Conservation (phyloP, 1,284 basidiomycete species). For the Paramarasmius palmivorus region DNA sequence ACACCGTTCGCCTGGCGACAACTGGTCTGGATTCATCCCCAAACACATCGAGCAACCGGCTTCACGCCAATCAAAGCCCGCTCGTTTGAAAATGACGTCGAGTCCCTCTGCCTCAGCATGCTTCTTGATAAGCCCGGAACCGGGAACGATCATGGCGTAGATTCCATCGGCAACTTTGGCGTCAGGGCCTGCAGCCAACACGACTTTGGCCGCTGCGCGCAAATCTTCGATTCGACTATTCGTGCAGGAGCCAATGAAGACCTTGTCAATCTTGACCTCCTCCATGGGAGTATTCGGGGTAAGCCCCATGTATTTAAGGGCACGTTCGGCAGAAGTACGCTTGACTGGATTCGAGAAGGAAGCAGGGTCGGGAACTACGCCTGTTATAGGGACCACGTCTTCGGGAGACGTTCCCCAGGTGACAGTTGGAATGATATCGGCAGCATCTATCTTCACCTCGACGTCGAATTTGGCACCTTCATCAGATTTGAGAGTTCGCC, state of each 20-base stretch:
- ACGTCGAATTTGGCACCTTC: slow-evolving; percentile 89
- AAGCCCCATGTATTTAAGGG: slow-evolving; percentile 92
- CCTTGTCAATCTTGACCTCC: slow-evolving; percentile 87
- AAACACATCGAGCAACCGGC: slow-evolving; percentile 98
- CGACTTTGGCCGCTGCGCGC: slow-evolving; percentile 84
- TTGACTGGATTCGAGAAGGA: slow-evolving; percentile 66
- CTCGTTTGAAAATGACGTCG: slow-evolving; percentile 88
- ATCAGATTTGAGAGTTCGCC: slow-evolving; percentile 85
- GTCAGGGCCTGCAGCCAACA: slow-evolving; percentile 73
- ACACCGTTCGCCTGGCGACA: slow-evolving; percentile 88
- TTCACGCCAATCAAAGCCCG: slow-evolving; percentile 97
- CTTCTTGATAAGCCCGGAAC: slow-evolving; percentile 92
- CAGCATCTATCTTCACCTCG: slow-evolving; percentile 83
- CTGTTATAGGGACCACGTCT: slow-evolving; percentile 88
- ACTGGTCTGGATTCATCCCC: slow-evolving; percentile 97
- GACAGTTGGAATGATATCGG: slow-evolving; percentile 92
- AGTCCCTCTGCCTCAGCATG: slow-evolving; percentile 95
- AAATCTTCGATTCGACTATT: slow-evolving; percentile 97
- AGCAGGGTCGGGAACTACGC: slow-evolving; percentile 81
- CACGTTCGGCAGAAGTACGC: slow-evolving; percentile 76
- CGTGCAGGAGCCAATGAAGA: slow-evolving; percentile 97
- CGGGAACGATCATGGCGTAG: slow-evolving; percentile 94
- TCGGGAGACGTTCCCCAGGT: slow-evolving; percentile 98
- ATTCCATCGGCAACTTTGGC: slow-evolving; percentile 82
- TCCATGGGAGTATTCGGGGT: slow-evolving; percentile 82